Base-by-base conservation (phyloP, 2,329 filamentous ascomycete species). In the Arthrobotrys conoides region DNA sequence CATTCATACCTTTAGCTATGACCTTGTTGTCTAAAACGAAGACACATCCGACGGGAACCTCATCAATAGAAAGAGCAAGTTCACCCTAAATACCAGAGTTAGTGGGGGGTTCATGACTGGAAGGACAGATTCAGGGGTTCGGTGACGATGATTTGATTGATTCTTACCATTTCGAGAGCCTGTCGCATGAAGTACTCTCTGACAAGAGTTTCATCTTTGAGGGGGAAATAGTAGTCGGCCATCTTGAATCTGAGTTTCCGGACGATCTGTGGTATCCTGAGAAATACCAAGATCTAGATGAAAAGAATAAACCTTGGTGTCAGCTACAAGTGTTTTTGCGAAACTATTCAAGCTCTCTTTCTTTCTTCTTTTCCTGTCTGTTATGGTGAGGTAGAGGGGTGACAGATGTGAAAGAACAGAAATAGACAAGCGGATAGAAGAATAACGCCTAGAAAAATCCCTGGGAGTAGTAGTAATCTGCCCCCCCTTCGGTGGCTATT, bases 11-110 rank as follows among this genome's bases (percentile, higher is more conserved):
- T 80, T 89, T 89, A 49, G 93, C 94, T 81, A 99, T 94, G 80
- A 97, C 88, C 81, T 90, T 87, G 80, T 90, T 91, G 30, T 93
- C 85, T 83, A 94, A 89, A 22, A 98, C 94, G 67, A 99, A 90
- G 36, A 99, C 94, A 84, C 96, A 99, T 61, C 96, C 96, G 20
- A 99, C 96, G 0, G 96, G 96, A 0, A 96, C 98, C 86, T 99
- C 96, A 82, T 97, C 94, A 79, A 90, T 92, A 81, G 87, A 87
- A 61, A 99, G 89, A 22, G 96, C 96, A 81, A 93, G 89, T 82
- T 95, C 91, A 75, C 94, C 96, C 93, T 97, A 71, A 46, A 24
- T n/a, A 5, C 1, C 0, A 64, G 66, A 66, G 80, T 83, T 82
- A 84, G 75, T 36, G 9, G 41, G n/a, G 46, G 18, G 18, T 27